Evolutionary conservation across 805 yeast species (phyloP), one percentile per base, ranked within the genome.

Genomic region (Komagataella populi): DNA sequence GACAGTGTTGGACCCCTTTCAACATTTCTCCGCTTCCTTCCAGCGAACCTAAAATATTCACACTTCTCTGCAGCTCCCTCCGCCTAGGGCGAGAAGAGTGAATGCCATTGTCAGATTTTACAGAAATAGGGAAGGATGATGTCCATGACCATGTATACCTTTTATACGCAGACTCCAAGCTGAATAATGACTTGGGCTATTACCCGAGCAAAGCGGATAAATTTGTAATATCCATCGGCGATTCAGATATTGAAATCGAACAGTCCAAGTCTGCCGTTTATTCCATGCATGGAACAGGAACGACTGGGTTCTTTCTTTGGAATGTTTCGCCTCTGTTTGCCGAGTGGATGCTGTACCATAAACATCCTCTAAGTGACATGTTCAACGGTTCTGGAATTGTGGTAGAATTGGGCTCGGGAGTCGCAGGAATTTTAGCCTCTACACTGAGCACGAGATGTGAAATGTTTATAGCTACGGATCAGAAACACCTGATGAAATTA

Each of bases 281-380:
- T 30, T 10, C 39, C 14, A 30, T 10, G 39, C 39, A 30, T 30
- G 39, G n/a, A 6, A 30, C 39, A 30, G 68, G 75, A 17, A 74
- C 83, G 4, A 81, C 87, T 0, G 89, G 89, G 10, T 83, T 76
- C 54, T 73, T 82, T 3, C 66, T 81, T 45, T 83, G 89, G 89
- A 66, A 67, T 46, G 67, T 78, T 1, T 69, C 80, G 1, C 69
- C 72, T 2, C 59, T 67, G 2, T 65, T 83, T 45, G 70, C 71
- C 1, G 73, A 78, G 46, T 83, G 88, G 87, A 48, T 80, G 2
- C 20, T 71, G n/a, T 56, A 61, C 20, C 59, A 57, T 18, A 50
- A 50, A 24, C 63, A 68, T 47, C 72, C 72, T 1, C 58, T 70
- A 16, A 14, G 30, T 17, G 30, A 22, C 7, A 45, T 14, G 22